A percentile compares a stretch with the other conserved stretches of the same genome.
Conservation (phyloP, 2,329 filamentous ascomycete species). For the Calonectria leucothoes region DNA sequence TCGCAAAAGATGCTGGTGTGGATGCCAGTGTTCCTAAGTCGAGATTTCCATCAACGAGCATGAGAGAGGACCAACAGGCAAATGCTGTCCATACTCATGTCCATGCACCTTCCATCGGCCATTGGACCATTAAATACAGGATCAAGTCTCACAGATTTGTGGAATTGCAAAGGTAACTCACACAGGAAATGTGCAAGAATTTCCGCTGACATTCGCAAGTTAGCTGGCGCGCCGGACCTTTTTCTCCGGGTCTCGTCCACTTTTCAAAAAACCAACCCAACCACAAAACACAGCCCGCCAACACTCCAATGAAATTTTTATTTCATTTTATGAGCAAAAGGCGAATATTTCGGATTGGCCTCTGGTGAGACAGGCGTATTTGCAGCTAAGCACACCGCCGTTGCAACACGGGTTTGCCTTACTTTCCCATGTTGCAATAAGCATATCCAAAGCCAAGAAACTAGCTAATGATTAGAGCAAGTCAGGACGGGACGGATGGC, state of each 20-base stretch:
- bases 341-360: neutral
- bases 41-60: neutral
- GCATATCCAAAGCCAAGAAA: neutral
- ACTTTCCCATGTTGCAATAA: neutral
- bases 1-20: neutral
- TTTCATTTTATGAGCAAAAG: neutral
- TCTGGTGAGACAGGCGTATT: neutral
- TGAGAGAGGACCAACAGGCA: neutral
- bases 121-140: neutral
- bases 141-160: neutral
- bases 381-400: neutral
- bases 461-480: neutral
- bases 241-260: neutral
- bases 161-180: neutral
- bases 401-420: neutral
- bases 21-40: too few relatives aligned
- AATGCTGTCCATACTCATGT: neutral
- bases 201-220: neutral
- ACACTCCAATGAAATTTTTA: neutral
- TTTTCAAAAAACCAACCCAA: neutral
- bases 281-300: neutral
- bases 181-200: too few relatives aligned
- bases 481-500: neutral
- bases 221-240: neutral
- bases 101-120: neutral